These are phyloP conservation scores for Melocanna baccifera DNA, from an alignment of 176 grass and related monocot species.

Conservation along the genomic window DNA sequence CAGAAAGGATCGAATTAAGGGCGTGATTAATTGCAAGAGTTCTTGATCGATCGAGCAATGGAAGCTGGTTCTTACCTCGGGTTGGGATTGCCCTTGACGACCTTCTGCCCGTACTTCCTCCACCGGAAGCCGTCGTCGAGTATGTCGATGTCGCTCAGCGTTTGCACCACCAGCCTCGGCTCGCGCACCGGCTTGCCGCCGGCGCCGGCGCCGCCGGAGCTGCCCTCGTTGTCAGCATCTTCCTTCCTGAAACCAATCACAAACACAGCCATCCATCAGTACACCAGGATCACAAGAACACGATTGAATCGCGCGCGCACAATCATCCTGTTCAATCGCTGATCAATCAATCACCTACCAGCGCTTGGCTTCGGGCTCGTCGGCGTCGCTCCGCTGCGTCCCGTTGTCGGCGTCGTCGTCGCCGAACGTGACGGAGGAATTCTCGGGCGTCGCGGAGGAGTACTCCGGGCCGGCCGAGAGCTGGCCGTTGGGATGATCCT, in stretches of 20 bases:
- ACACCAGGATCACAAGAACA: not conserved
- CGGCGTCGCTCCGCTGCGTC: slow-evolving; percentile 35
- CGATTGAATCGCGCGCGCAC: not conserved
- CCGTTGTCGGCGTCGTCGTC: slow-evolving; percentile 53
- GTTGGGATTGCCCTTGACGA: slow-evolving; percentile 74
- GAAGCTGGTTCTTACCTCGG: slow-evolving; percentile 27
- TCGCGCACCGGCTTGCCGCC: slow-evolving; percentile 54
- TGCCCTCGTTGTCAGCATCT: slow-evolving; percentile 47
- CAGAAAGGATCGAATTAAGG: not conserved
- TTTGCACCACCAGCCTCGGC: slow-evolving; percentile 69
- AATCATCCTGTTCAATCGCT: not conserved
- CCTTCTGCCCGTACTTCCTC: slow-evolving; percentile 79
- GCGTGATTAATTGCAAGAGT: not conserved
- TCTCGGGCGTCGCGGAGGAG: slow-evolving; percentile 48
- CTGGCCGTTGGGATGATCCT: not conserved
- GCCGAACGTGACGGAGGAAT: slow-evolving; percentile 63
- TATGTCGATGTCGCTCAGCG: slow-evolving; percentile 73
- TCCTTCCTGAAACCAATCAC: slow-evolving; percentile 39
- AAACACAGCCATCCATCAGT: not conserved
- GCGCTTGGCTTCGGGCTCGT: slow-evolving; percentile 55
- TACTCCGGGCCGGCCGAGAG: slow-evolving; percentile 15
- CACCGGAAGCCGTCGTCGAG: slow-evolving; percentile 71
- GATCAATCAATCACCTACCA: slow-evolving; percentile 25
- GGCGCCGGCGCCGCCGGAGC: slow-evolving; percentile 5
- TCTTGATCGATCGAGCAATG: not conserved